Percentiles rank a stretch among this genome's conserved stretches.
Conservation (phyloP, 306 rosid species). For the Vigna reflexopilosa region DNA sequence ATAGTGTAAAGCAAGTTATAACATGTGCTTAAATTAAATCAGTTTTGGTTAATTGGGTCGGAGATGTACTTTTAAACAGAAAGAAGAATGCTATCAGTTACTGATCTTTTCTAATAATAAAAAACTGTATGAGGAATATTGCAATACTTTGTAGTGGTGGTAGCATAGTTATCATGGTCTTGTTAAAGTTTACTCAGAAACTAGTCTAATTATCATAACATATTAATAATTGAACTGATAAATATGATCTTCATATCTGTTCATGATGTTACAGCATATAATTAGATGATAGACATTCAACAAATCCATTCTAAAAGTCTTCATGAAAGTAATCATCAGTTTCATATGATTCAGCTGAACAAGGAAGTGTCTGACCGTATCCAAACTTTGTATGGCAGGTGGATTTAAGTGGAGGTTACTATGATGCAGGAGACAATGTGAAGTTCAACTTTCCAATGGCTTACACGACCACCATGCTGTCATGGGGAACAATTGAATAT, state of each 20-base stretch:
- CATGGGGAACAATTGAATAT: slow-evolving; percentile 82
- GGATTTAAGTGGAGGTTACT: slow-evolving; percentile 89
- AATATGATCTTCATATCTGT: not conserved
- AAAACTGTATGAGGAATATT: not conserved
- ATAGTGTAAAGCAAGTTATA: not conserved
- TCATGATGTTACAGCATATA: not conserved
- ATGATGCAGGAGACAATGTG: slow-evolving; percentile 95
- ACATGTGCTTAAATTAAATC: not conserved
- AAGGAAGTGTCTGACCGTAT: not conserved
- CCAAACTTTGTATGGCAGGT: slow-evolving; percentile 56
- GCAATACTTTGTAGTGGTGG: not conserved
- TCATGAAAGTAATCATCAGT: not conserved
- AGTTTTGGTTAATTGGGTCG: not conserved
- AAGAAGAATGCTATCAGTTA: not conserved
- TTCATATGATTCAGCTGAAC: not conserved
- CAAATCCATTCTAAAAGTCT: not conserved
- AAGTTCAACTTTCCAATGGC: slow-evolving; percentile 98
- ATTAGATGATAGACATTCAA: not conserved
- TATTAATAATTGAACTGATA: not conserved
- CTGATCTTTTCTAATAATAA: no score
- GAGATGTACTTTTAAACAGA: not conserved
- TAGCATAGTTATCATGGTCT: not conserved
- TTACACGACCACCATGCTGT: slow-evolving; percentile 84
- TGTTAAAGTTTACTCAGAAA: not conserved
- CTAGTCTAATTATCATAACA: not conserved